Evolutionary conservation across 331 rosid species (phyloP).

Genomic region (Arachis monticola): DNA sequence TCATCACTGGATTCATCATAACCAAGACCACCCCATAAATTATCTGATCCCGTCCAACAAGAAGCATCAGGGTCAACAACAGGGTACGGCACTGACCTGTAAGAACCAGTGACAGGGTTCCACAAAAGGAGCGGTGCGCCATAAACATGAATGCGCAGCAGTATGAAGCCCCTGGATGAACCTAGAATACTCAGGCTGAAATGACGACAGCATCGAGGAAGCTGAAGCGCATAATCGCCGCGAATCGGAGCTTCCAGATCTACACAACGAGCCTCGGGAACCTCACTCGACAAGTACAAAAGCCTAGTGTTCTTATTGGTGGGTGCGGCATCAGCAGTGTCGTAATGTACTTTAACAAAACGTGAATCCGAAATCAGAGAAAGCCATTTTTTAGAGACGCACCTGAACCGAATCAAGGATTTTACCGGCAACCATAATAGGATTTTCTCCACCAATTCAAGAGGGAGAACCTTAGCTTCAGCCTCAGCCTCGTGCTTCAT

Average conservation of each 20-base stretch:
- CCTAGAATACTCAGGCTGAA: not conserved
- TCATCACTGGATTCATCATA: no score
- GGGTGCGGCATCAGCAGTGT: not conserved
- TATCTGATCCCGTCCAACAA: not conserved
- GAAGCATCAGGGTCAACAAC: not conserved
- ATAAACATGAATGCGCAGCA: not conserved
- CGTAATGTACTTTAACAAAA: not conserved
- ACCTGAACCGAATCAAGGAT: not conserved
- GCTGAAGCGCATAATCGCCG: not conserved
- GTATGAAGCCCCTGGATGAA: not conserved
- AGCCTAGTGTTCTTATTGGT: not conserved
- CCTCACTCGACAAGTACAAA: not conserved
- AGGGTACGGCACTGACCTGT: not conserved
- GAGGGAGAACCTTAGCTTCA: no score
- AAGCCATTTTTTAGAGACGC: not conserved
- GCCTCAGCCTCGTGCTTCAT: no score
- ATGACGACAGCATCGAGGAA: not conserved
- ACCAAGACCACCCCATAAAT: no score
- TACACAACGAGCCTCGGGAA: not conserved
- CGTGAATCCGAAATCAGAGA: not conserved
- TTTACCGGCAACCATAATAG: not conserved
- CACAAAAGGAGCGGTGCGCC: not conserved
- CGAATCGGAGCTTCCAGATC: not conserved
- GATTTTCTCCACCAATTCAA: no score
- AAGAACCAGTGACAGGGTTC: not conserved